These are phyloP conservation scores for Penicillium sp. DNA, from an alignment of 2,329 filamentous ascomycete species.

Conservation along the genomic window DNA sequence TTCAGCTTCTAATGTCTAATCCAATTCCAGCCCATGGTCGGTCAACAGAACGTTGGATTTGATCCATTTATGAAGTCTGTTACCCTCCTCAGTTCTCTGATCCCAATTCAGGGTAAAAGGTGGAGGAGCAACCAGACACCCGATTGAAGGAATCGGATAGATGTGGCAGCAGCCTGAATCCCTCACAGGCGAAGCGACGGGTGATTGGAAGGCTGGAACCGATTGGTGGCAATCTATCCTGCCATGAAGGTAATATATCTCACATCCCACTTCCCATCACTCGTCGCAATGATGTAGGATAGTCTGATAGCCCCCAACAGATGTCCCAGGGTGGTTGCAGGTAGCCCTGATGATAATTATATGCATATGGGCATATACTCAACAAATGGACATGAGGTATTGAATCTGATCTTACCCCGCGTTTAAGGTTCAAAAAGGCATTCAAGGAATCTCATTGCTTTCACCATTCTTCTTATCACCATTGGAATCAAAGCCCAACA, in stretches of 20 bases:
- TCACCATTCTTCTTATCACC: conserved; percentile 57
- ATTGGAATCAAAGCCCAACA: conserved; percentile 77
- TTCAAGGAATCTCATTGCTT: conserved; percentile 17
- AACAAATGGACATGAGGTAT: background rate
- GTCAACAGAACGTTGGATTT: background rate
- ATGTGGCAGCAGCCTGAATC: background rate
- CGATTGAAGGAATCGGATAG: background rate
- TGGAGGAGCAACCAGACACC: background rate
- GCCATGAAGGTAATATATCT: background rate
- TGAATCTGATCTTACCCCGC: background rate
- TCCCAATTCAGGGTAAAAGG: background rate
- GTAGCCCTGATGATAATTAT: background rate
- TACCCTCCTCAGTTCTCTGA: background rate
- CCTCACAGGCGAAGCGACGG: background rate
- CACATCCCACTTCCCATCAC: background rate
- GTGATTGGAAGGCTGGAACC: background rate
- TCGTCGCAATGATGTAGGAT: background rate
- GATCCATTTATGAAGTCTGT: background rate
- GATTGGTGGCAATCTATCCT: background rate
- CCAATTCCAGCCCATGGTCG: background rate
- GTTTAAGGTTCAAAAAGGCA: background rate
- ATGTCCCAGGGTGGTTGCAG: background rate
- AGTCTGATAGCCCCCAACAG: background rate
- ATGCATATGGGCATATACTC: background rate
- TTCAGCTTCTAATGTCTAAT: background rate